Evolutionary conservation across 2,329 filamentous ascomycete genomes (phyloP).

Genomic region (Nothophoma quercina): DNA sequence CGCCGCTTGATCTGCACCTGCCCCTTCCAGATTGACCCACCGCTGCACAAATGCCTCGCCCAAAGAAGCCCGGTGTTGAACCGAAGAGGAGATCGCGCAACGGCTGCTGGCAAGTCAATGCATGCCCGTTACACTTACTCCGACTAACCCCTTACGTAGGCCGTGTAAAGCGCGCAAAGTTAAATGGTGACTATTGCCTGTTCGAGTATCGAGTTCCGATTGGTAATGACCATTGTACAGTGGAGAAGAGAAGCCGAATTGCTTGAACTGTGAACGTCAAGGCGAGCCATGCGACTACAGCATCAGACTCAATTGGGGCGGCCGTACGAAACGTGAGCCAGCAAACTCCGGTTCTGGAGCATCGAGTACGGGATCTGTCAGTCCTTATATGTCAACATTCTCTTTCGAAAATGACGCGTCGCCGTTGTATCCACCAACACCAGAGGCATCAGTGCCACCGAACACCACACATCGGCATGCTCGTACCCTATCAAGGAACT

Average conservation of each 20-base stretch:
- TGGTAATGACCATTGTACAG: conserved; percentile 45
- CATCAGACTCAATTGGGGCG: conserved; percentile 82
- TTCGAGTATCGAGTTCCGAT: background rate
- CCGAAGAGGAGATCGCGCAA: conserved; percentile 73
- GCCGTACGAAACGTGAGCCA: conserved; percentile 68
- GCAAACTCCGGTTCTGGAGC: conserved; percentile 37
- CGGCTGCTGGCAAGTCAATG: conserved; percentile 67
- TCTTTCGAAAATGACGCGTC: conserved; percentile 37
- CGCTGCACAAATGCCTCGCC: conserved; percentile 64
- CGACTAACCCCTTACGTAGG: conserved; percentile 56
- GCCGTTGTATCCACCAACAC: conserved; percentile 29
- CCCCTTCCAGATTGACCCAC: conserved; percentile 5
- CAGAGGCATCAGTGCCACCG: conserved; percentile 22
- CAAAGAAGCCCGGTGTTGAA: conserved; percentile 69
- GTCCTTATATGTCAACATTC: conserved; percentile 41
- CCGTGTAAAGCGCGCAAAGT: conserved; percentile 81
- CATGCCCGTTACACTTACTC: conserved; percentile 3
- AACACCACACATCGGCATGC: conserved; percentile 27
- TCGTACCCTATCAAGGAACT: conserved; percentile 35
- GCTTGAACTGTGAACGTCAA: conserved; percentile 75
- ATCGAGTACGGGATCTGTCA: conserved; percentile 33
- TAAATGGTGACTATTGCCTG: conserved; percentile 66
- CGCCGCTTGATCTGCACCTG: conserved; percentile 6
- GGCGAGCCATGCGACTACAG: conserved; percentile 81
- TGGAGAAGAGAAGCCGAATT: conserved; percentile 77